Conservation (phyloP, 345 rosid species). For the Rhizophora mangle region DNA sequence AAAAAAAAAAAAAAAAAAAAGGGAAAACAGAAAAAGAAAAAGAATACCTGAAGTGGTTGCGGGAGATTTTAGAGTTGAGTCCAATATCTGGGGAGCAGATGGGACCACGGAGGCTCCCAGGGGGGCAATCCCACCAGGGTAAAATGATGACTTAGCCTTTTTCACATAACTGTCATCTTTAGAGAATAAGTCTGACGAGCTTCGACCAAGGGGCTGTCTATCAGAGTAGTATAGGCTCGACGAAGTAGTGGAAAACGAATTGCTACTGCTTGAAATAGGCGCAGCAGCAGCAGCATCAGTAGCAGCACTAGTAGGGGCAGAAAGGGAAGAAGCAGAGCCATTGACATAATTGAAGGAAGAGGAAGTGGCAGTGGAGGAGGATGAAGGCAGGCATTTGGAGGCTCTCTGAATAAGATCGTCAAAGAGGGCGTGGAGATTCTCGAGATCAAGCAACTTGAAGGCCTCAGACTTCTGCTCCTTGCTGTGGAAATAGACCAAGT, state of each 20-base stretch:
- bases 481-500: constrained; percentile 48
- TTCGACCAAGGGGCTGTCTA: constrained; percentile 13
- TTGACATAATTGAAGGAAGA: constrained; percentile 19
- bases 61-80: constrained; percentile 52
- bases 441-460: constrained; percentile 66
- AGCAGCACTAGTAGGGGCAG: constrained; percentile 1
- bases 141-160: constrained; percentile 51
- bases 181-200: constrained; percentile 32
- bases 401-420: constrained; percentile 87
- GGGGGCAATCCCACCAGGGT: constrained; percentile 35
- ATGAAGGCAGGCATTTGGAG: constrained; percentile 52
- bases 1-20: not conserved
- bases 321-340: constrained; percentile 26
- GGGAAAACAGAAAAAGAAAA: constrained; percentile 2
- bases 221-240: constrained; percentile 31
- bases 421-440: constrained; percentile 56
- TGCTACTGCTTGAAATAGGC: constrained; percentile 3
- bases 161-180: constrained; percentile 74
- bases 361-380: constrained; percentile 33
- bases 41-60: constrained; percentile 47
- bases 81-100: constrained; percentile 43
- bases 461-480: constrained; percentile 79
- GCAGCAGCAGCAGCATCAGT: not conserved
- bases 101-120: constrained; percentile 22
- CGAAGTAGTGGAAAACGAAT: constrained; percentile 18